Base-by-base conservation (phyloP, 1,284 basidiomycete genomes). In the Malassezia slooffiae region DNA sequence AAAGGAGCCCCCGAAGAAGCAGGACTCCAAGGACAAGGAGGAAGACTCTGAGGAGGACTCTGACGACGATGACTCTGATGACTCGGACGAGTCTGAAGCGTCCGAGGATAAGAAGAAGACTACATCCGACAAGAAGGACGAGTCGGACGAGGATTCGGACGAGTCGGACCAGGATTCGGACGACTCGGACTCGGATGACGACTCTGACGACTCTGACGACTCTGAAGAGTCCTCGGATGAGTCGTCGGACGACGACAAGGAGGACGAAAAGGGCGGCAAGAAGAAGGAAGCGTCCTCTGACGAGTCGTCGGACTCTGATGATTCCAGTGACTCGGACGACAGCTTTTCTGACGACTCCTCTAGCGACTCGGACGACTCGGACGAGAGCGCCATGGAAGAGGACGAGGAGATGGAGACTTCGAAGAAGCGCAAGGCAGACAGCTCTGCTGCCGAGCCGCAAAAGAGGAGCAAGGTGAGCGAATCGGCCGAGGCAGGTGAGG, bases 341-440 rank as follows among this genome's bases (percentile, higher is more conserved):
- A 32, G 44, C 21, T 47, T 51, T 26, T 38, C 45, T 23, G 43
- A 41, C 24, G 47, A 54, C 30, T 49, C 47, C 21, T 43, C 46
- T 34, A 41, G 40, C 64, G 20, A 22, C 6, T 35, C 34, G 1
- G 32, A 29, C 24, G 29, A 32, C 16, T 38, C 36, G 2, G 36
- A 44, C 24, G 20, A 22, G 3, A 30, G 19, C 23, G n/a, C n/a
- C n/a, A n/a, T n/a, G n/a, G 46, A 57, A 38, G 42, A 43, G 1
- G 54, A 55, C n/a, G 57, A 57, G 22, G 58, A 53, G 31, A 38
- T 41, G 24, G 64, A 69, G 43, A 56, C 60, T 24, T 52, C 54
- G 38, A 61, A 66, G 50, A 93, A 95, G 75, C 83, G 89, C 66
- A 93, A 95, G 74, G 85, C 85, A 21, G 80, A 81, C 16, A n/a